These are phyloP conservation scores for Wickerhamomyces sp. DNA, from an alignment of 1,139 yeast species.

Conservation along the genomic window DNA sequence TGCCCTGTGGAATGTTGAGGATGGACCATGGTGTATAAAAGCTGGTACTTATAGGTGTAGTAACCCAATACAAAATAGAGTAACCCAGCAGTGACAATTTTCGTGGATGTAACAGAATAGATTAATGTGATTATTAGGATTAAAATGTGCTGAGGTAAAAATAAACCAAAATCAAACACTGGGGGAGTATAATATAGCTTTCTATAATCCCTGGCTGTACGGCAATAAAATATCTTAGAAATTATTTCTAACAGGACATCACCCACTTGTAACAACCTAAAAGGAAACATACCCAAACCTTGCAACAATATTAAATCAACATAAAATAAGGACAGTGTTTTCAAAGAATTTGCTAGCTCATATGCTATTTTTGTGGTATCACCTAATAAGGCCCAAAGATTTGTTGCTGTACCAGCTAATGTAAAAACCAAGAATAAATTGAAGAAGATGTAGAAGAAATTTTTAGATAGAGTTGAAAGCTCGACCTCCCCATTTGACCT, in stretches of 20 bases:
- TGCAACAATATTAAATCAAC: conserved; percentile 79
- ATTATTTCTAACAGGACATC: conserved; percentile 36
- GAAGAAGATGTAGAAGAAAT: conserved; percentile 79
- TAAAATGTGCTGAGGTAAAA: conserved; percentile 61
- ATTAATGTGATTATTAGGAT: conserved; percentile 57
- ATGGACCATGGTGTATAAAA: conserved; percentile 62
- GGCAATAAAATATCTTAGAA: conserved; percentile 37
- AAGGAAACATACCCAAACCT: conserved; percentile 83
- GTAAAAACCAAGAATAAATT: conserved; percentile 83
- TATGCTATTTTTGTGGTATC: conserved; percentile 80
- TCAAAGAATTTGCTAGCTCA: conserved; percentile 67
- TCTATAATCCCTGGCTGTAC: conserved; percentile 56
- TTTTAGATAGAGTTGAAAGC: conserved; percentile 70
- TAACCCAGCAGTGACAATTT: conserved; percentile 60
- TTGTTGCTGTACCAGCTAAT: conserved; percentile 69
- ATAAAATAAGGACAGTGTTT: conserved; percentile 69
- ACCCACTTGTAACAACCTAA: conserved; percentile 57
- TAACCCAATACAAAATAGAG: conserved; percentile 59
- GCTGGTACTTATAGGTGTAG: conserved; percentile 62
- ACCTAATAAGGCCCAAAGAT: conserved; percentile 60
- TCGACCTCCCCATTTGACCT: conserved; percentile 81
- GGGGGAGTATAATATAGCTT: conserved; percentile 55
- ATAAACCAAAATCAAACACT: conserved; percentile 59
- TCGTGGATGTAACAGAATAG: conserved; percentile 61
- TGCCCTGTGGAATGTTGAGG: conserved; percentile 70